A percentile compares a stretch with the other conserved stretches of the same genome.
Evolutionary conservation across 805 yeast genomes (phyloP).

Genomic region (Cyberlindnera mrakii): DNA sequence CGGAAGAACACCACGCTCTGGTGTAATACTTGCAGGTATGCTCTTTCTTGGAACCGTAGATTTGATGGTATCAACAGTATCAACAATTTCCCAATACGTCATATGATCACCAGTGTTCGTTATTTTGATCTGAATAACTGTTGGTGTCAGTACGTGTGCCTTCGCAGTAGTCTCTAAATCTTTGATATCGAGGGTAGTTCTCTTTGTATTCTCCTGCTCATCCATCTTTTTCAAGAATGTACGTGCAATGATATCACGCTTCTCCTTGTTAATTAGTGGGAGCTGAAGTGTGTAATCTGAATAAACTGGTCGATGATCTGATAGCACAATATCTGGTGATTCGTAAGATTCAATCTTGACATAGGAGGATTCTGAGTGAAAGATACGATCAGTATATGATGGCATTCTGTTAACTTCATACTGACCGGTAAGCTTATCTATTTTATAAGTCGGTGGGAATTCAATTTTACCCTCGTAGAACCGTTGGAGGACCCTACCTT

Average conservation of each 20-base stretch:
- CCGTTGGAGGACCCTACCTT: constrained; percentile 32
- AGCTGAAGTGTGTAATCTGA: constrained; percentile 29
- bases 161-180: constrained; percentile 26
- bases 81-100: constrained; percentile 33
- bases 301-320: constrained; percentile 55
- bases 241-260: constrained; percentile 29
- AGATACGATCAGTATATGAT: constrained; percentile 54
- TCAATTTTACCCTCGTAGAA: constrained; percentile 41
- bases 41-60: constrained; percentile 14
- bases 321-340: constrained; percentile 24
- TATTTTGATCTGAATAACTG: constrained; percentile 23
- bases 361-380: constrained; percentile 31
- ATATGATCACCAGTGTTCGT: constrained; percentile 31
- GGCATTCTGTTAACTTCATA: constrained; percentile 39
- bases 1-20: constrained; percentile 27
- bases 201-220: constrained; percentile 31
- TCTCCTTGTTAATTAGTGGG: constrained; percentile 31
- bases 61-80: constrained; percentile 23
- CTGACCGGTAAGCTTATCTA: constrained; percentile 15
- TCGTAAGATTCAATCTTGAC: constrained; percentile 20
- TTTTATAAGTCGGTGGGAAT: constrained; percentile 53
- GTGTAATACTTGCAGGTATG: constrained; percentile 18
- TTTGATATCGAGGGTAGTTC: constrained; percentile 34
- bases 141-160: constrained; percentile 23
- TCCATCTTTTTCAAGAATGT: constrained; percentile 36